Conservation (phyloP, 257 asterid species). For the Nicotiana paniculata region DNA sequence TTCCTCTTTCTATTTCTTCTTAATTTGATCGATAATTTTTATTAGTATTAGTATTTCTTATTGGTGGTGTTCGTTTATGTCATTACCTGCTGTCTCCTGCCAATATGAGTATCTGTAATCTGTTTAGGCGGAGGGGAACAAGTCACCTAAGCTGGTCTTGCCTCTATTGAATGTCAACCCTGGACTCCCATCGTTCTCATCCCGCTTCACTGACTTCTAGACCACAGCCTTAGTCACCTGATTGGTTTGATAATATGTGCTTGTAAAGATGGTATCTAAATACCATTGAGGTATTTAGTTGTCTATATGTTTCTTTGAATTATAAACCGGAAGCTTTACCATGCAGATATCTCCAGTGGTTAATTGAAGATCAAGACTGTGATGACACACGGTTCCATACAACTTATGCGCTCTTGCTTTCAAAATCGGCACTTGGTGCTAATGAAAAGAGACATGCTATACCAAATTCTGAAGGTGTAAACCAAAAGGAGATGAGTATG, state of each 20-base stretch:
- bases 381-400: conserved; percentile 77
- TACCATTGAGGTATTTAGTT: background rate
- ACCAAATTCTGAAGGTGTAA: conserved; percentile 27
- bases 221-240: background rate
- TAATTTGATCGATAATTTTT: background rate
- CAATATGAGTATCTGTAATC: background rate
- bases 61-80: background rate
- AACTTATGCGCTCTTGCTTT: conserved; percentile 77
- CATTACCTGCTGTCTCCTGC: background rate
- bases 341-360: conserved; percentile 94
- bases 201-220: background rate
- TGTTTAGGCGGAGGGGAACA: background rate
- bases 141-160: background rate
- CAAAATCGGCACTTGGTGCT: conserved; percentile 75
- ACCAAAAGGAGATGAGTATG: conserved; percentile 25
- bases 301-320: background rate
- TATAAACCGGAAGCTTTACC: background rate
- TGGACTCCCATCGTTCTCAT: background rate
- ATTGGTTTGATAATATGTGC: background rate
- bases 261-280: background rate
- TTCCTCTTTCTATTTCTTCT: background rate
- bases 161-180: background rate
- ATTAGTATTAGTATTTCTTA: background rate
- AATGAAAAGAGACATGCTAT: conserved; percentile 41
- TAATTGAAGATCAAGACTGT: conserved; percentile 87